Evolutionary conservation across 352 stramenopile species (phyloP).

Genomic region (Phytophthora ohioensis): DNA sequence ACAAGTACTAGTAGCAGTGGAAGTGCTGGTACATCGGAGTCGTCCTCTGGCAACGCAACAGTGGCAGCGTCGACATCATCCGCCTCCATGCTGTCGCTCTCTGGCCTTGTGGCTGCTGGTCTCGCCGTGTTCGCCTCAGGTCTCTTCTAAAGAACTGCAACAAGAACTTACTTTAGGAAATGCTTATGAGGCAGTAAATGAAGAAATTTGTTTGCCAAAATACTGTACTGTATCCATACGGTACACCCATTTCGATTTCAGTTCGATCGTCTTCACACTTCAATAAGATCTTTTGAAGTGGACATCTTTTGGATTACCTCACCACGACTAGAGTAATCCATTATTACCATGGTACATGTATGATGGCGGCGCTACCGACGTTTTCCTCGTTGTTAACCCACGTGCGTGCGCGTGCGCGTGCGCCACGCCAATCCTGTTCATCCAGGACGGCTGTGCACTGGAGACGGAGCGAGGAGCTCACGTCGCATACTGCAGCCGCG

Average conservation of each 20-base stretch:
- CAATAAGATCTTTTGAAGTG: too few relatives aligned
- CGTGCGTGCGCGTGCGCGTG: conserved; percentile 21
- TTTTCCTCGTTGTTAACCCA: conserved; percentile 27
- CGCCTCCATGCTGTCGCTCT: conserved; percentile 13
- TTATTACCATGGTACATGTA: too few relatives aligned
- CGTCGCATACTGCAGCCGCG: conserved; percentile 26
- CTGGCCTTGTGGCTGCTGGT: conserved; percentile 14
- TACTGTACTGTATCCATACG: too few relatives aligned
- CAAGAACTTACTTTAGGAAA: too few relatives aligned
- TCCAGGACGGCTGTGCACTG: conserved; percentile 17
- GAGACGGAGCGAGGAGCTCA: conserved; percentile 31
- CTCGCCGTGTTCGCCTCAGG: conserved; percentile 14
- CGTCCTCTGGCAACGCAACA: conserved; percentile 10
- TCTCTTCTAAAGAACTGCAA: conserved; percentile 26
- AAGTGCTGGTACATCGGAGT: background rate
- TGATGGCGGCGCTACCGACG: background rate
- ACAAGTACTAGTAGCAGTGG: conserved; percentile 3
- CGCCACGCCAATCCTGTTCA: conserved; percentile 24
- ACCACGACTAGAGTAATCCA: too few relatives aligned
- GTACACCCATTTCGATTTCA: too few relatives aligned
- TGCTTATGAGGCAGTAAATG: too few relatives aligned
- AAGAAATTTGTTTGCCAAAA: too few relatives aligned
- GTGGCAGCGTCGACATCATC: conserved; percentile 10
- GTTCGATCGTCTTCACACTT: too few relatives aligned
- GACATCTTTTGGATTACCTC: too few relatives aligned